A percentile compares a stretch with the other conserved stretches of the same genome.
phyloP scores from a whole-genome alignment of 1,139 yeast genomes.

The Taiozyma sp. region DNA sequence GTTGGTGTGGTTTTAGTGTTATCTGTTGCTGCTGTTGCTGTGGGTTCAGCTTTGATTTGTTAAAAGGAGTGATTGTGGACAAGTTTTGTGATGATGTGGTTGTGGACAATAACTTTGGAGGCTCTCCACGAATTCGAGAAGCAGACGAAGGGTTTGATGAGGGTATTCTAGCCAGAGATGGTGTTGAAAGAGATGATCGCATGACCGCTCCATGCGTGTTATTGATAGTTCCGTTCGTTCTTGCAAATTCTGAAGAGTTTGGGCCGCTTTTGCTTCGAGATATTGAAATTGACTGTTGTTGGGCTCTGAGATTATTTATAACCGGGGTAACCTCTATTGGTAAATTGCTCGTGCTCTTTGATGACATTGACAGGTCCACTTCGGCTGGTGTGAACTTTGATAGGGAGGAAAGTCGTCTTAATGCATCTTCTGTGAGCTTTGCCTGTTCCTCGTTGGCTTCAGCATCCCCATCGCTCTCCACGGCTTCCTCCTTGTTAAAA shows the following conservation, averaged over 20 bases:
- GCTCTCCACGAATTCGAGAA: slow-evolving; percentile 7
- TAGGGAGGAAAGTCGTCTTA: slow-evolving; percentile 29
- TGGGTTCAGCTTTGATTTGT: not conserved
- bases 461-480: slow-evolving; percentile 19
- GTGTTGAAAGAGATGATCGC: slow-evolving; percentile 6
- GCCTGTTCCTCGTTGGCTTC: slow-evolving; percentile 27
- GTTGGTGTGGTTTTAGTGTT: slow-evolving; percentile 3
- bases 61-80: not conserved
- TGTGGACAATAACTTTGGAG: slow-evolving; percentile 11
- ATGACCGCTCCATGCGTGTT: not conserved
- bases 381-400: slow-evolving; percentile 46
- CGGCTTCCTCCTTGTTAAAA: slow-evolving; percentile 17
- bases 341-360: not conserved
- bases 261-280: not conserved
- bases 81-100: slow-evolving; percentile 16
- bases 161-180: slow-evolving; percentile 12
- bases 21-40: slow-evolving; percentile 4
- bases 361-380: slow-evolving; percentile 40
- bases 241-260: slow-evolving; percentile 5
- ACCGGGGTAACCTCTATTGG: not conserved
- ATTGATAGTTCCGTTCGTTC: slow-evolving; percentile 1
- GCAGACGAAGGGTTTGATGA: slow-evolving; percentile 13
- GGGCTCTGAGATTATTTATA: not conserved
- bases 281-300: not conserved
- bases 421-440: slow-evolving; percentile 34